Percentiles rank a stretch among this genome's conserved stretches.
These are phyloP conservation scores for Hypoxylon sp. DNA, from an alignment of 2,329 filamentous ascomycete species.

Conservation along the genomic window DNA sequence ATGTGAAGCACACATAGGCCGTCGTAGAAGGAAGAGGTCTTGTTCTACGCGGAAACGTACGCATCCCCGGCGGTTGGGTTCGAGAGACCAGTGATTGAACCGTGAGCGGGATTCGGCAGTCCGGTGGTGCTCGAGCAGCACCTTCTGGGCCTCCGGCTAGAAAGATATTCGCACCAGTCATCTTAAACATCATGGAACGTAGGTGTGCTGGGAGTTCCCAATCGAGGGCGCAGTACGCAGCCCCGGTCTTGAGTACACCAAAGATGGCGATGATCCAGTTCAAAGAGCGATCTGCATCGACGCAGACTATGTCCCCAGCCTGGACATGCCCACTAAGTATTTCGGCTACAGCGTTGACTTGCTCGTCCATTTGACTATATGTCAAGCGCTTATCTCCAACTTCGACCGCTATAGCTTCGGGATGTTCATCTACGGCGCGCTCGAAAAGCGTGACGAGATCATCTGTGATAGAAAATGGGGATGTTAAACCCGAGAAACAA, in stretches of 20 bases:
- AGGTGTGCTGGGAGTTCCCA: background rate
- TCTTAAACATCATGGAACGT: background rate
- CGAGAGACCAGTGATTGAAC: no score
- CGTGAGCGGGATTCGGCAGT: no score
- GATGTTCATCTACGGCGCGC: background rate
- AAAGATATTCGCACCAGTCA: background rate
- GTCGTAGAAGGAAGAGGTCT: background rate
- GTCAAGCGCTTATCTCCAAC: background rate
- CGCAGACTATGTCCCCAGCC: background rate
- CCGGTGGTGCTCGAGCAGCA: no score
- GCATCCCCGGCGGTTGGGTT: no score
- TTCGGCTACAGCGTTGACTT: background rate
- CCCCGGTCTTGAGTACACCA: background rate
- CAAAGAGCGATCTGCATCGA: background rate
- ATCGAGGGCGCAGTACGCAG: background rate
- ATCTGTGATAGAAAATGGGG: background rate
- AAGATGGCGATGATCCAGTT: conserved; percentile 2
- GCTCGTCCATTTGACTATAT: background rate
- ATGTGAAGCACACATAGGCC: conserved; percentile 14
- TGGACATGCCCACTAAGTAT: background rate
- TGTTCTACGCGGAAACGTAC: no score
- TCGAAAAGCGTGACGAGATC: background rate
- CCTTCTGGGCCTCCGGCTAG: background rate
- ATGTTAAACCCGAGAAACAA: background rate
- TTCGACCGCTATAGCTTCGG: background rate